Evolutionary conservation across 768 basidiomycete genomes (phyloP).

Genomic region (Wakefieldia striispora): DNA sequence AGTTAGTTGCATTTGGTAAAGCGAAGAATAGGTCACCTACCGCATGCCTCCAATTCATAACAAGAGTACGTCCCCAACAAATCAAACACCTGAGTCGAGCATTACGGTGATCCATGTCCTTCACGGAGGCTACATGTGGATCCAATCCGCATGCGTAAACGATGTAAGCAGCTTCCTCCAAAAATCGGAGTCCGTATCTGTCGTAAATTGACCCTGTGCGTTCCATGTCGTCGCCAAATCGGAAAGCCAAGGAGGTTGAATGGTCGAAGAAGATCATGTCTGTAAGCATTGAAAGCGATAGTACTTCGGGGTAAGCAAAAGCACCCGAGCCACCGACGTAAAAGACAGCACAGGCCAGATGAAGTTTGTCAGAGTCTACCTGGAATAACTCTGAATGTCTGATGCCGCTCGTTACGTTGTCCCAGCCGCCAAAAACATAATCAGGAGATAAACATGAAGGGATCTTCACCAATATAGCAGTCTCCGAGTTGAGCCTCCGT

Average conservation of each 20-base stretch:
- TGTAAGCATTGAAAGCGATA: not conserved
- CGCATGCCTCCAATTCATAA: slow-evolving; percentile 10
- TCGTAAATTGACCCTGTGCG: not conserved
- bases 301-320: slow-evolving; percentile 2
- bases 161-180: slow-evolving; percentile 5
- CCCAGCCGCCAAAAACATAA: not conserved
- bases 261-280: not conserved
- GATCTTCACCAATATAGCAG: slow-evolving; percentile 8
- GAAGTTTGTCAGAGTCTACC: not conserved
- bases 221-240: not conserved
- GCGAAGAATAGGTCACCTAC: not conserved
- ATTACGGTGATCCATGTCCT: slow-evolving; percentile 11
- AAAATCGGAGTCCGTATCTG: not conserved
- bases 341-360: slow-evolving; percentile 9
- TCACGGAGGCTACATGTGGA: slow-evolving; percentile 8
- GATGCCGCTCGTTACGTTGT: not conserved
- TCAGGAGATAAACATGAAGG: not conserved
- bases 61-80: not conserved
- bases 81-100: slow-evolving; percentile 3
- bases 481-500: slow-evolving; percentile 3
- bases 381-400: not conserved
- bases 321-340: not conserved
- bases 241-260: not conserved
- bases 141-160: slow-evolving; percentile 15
- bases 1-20: not conserved